Conservation (phyloP, 2,329 filamentous ascomycete genomes). For the Botrytis deweyae region DNA sequence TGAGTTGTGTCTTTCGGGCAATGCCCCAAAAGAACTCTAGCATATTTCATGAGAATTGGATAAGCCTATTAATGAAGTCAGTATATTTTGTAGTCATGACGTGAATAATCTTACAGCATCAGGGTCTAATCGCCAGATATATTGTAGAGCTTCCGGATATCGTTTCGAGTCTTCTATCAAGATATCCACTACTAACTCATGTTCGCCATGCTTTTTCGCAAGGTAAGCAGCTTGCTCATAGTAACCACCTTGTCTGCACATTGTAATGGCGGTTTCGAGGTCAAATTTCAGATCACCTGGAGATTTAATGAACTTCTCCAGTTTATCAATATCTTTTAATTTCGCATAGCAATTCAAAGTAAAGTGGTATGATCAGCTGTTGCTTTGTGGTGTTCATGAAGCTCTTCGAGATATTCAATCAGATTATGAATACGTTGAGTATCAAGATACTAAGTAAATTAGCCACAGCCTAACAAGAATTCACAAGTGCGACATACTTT, state of each 20-base stretch:
- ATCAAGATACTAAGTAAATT: constrained; percentile 70
- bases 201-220: constrained; percentile 90
- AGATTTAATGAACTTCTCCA: constrained; percentile 95
- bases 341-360: constrained; percentile 97
- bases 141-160: constrained; percentile 83
- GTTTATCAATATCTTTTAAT: constrained; percentile 91
- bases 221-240: constrained; percentile 95
- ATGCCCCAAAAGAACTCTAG: constrained; percentile 83
- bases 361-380: constrained; percentile 95
- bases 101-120: constrained; percentile 57
- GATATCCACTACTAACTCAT: constrained; percentile 91
- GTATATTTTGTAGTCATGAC: neutral
- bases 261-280: constrained; percentile 91
- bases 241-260: constrained; percentile 97
- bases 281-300: constrained; percentile 95
- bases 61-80: constrained; percentile 60
- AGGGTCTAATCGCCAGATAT: constrained; percentile 85
- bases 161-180: constrained; percentile 92
- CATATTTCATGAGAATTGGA: constrained; percentile 90
- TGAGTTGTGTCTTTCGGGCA: constrained; percentile 79
- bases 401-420: constrained; percentile 93
- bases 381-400: constrained; percentile 90
- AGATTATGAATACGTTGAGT: constrained; percentile 97
- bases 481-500: constrained; percentile 56
- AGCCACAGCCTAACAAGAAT: constrained; percentile 30